Conservation (phyloP, 495 filamentous ascomycete species). For the Aspergillus homomorphus region DNA sequence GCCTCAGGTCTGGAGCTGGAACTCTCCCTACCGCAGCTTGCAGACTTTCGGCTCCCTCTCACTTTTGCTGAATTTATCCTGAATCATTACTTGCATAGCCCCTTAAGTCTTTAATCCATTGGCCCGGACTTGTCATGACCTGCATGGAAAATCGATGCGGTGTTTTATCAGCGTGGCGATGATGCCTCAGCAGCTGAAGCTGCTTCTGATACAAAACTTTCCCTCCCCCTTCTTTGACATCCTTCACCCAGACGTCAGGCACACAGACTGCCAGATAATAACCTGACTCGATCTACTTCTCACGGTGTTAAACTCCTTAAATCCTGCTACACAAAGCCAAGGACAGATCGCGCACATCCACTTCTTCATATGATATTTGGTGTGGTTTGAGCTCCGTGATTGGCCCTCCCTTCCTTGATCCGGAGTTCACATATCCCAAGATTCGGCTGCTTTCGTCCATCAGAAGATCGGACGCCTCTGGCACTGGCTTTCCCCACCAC, state of each 20-base stretch:
- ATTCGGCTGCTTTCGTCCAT: constrained; percentile 18
- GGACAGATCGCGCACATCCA: constrained; percentile 12
- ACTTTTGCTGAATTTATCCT: constrained; percentile 3
- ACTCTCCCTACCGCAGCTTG: background rate
- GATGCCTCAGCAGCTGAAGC: constrained; percentile 7
- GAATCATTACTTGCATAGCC: background rate
- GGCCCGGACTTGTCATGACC: constrained; percentile 9
- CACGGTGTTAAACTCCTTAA: background rate
- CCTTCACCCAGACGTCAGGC: background rate
- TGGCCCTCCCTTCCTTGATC: constrained; percentile 16
- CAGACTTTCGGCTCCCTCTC: background rate
- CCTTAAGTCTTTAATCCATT: constrained; percentile 10
- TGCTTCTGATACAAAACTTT: constrained; percentile 13
- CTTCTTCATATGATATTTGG: constrained; percentile 21
- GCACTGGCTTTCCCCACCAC: constrained; percentile 1
- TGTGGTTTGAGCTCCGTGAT: constrained; percentile 12
- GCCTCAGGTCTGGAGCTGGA: background rate
- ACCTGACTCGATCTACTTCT: background rate
- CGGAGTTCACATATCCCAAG: constrained; percentile 9
- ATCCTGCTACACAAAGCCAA: constrained; percentile 20
- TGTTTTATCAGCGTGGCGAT: constrained; percentile 33
- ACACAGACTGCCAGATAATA: background rate
- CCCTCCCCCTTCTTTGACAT: background rate
- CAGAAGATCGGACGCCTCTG: constrained; percentile 6
- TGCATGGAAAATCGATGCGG: constrained; percentile 6